Conservation (phyloP, 73 alveolate species). For the Tetrahymena elliotti region DNA sequence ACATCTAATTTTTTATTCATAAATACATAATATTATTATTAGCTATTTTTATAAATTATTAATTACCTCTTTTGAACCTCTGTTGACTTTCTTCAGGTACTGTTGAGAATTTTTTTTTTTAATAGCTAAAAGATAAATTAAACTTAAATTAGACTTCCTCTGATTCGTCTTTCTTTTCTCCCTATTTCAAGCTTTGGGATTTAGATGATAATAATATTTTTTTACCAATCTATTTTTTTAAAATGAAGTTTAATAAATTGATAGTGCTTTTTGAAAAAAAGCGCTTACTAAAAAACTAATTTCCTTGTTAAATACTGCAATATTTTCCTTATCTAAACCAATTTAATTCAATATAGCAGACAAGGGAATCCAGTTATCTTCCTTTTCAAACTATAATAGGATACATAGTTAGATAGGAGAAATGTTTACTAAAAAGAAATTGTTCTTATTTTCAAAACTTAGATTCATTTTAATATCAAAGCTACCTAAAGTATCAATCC, state of each 20-base stretch:
- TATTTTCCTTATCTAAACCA: background rate
- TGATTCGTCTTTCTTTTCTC: conserved; percentile 30
- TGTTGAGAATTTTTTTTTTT: background rate
- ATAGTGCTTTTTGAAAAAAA: background rate
- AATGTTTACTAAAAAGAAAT: background rate
- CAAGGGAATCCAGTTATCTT: background rate
- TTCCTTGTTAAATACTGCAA: background rate
- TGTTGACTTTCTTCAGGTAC: background rate
- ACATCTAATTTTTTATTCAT: conserved; percentile 41
- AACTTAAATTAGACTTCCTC: conserved; percentile 53
- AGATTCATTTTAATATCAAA: background rate
- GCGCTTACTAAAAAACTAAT: background rate
- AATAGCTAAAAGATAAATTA: conserved; percentile 10
- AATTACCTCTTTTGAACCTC: background rate
- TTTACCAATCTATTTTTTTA: background rate
- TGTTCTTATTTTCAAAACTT: background rate
- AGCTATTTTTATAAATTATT: background rate
- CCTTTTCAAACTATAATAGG: background rate
- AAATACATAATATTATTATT: conserved; percentile 25
- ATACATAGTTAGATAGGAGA: background rate
- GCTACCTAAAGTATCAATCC: background rate
- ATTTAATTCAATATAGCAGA: background rate
- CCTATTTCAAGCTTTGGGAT: background rate
- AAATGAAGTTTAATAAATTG: background rate
- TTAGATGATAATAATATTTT: background rate